phyloP scores from a whole-genome alignment of 2,329 filamentous ascomycete species.

The Pseudogymnoascus sp. region DNA sequence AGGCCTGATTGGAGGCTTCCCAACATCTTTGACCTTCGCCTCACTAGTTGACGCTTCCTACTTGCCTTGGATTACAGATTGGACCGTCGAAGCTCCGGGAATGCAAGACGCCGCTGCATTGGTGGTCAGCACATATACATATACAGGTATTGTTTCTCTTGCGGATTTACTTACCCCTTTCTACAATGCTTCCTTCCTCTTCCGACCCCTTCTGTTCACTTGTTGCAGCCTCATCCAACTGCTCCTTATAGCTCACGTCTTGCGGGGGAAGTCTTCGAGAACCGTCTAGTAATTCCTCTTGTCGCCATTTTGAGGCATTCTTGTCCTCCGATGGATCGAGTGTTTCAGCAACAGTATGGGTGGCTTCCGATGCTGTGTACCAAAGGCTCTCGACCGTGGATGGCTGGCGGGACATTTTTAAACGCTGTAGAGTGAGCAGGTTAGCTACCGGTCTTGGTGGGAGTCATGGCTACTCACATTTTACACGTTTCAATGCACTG shows the following conservation, averaged over 20 bases:
- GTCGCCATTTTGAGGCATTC: slow-evolving; percentile 14
- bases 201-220: neutral
- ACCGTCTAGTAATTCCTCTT: slow-evolving; percentile 16
- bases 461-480: neutral
- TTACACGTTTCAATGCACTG: neutral
- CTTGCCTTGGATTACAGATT: slow-evolving; percentile 14
- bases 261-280: slow-evolving; percentile 16
- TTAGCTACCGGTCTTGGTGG: neutral
- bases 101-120: slow-evolving; percentile 18
- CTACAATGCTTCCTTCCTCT: slow-evolving; percentile 15
- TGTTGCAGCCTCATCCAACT: slow-evolving; percentile 20
- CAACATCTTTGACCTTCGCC: neutral
- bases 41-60: slow-evolving; percentile 9
- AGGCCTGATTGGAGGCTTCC: slow-evolving; percentile 19
- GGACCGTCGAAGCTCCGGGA: slow-evolving; percentile 15
- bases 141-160: neutral
- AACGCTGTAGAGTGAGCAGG: neutral
- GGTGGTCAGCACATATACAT: slow-evolving; percentile 12
- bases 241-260: slow-evolving; percentile 21
- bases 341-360: slow-evolving; percentile 12
- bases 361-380: slow-evolving; percentile 13
- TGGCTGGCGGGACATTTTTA: slow-evolving; percentile 19
- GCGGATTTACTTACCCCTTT: slow-evolving; percentile 17
- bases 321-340: slow-evolving; percentile 11
- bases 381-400: slow-evolving; percentile 19